These are phyloP conservation scores for Pyrenophora tritici-repentis DNA, from an alignment of 2,329 filamentous ascomycete species.

Conservation along the genomic window DNA sequence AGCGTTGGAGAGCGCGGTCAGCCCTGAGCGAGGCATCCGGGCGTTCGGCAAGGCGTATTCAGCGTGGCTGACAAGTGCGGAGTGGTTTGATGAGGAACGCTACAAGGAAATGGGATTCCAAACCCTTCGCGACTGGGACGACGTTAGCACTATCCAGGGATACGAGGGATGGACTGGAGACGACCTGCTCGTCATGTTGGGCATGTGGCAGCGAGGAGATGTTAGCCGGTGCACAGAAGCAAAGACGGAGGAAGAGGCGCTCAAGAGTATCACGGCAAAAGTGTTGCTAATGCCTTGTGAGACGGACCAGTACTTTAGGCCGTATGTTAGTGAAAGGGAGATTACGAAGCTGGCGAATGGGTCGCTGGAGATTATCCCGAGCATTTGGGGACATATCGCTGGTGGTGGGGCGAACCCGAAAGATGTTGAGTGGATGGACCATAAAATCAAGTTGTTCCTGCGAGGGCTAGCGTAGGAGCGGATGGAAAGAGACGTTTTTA, in stretches of 20 bases:
- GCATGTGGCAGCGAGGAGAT: slow-evolving; percentile 52
- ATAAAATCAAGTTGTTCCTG: slow-evolving; percentile 18
- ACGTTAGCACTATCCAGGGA: slow-evolving; percentile 25
- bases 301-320: slow-evolving; percentile 51
- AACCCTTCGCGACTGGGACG: slow-evolving; percentile 32
- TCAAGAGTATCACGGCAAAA: slow-evolving; percentile 45
- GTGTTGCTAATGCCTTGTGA: slow-evolving; percentile 48
- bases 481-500: no score
- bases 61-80: slow-evolving; percentile 49
- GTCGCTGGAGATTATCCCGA: slow-evolving; percentile 40
- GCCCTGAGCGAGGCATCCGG: slow-evolving; percentile 43
- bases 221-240: slow-evolving; percentile 36
- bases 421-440: slow-evolving; percentile 36
- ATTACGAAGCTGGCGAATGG: slow-evolving; percentile 41
- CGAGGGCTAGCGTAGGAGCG: neutral
- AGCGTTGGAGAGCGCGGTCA: slow-evolving; percentile 52
- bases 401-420: slow-evolving; percentile 45
- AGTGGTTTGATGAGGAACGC: slow-evolving; percentile 49
- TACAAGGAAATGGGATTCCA: slow-evolving; percentile 44
- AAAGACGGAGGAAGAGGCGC: slow-evolving; percentile 31
- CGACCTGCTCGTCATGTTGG: slow-evolving; percentile 46
- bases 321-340: slow-evolving; percentile 48
- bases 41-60: slow-evolving; percentile 49
- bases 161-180: slow-evolving; percentile 41
- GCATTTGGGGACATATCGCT: slow-evolving; percentile 51